Evolutionary conservation across 75 land plant genomes (phyloP).

Genomic region (Pinus albicaulis): DNA sequence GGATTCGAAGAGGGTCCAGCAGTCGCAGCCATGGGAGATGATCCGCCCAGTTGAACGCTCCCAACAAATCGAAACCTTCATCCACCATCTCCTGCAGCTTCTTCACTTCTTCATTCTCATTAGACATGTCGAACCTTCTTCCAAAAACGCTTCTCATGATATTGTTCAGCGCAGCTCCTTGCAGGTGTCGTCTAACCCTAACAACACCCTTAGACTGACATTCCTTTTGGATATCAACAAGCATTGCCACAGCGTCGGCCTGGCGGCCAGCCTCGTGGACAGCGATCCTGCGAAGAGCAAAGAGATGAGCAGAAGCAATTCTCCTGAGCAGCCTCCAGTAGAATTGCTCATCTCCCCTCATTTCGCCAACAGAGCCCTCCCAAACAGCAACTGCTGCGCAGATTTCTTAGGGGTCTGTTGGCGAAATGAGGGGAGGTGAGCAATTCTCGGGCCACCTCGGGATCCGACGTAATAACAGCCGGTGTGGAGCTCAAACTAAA

Average conservation of each 20-base stretch:
- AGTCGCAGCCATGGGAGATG: constrained; percentile 35
- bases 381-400: constrained; percentile 58
- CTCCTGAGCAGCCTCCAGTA: constrained; percentile 67
- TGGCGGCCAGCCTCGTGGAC: constrained; percentile 47
- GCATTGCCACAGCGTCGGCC: constrained; percentile 32
- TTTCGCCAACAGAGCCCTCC: too few species aligned
- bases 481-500: constrained; percentile 52
- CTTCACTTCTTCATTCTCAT: too few species aligned
- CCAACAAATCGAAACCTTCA: constrained; percentile 73
- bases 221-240: constrained; percentile 27
- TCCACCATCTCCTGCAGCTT: constrained; percentile 13
- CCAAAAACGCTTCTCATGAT: constrained; percentile 63
- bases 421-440: constrained; percentile 49
- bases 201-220: constrained; percentile 16
- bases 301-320: constrained; percentile 59
- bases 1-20: constrained; percentile 27
- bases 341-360: too few species aligned
- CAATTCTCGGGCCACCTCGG: constrained; percentile 41
- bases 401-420: constrained; percentile 67
- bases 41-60: constrained; percentile 71
- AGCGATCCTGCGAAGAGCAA: constrained; percentile 41
- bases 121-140: too few species aligned
- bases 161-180: constrained; percentile 57
- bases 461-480: constrained; percentile 40
- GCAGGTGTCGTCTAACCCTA: constrained; percentile 31